phyloP scores from a whole-genome alignment of 441 rosid species.

The Syzygium syzygioides region DNA sequence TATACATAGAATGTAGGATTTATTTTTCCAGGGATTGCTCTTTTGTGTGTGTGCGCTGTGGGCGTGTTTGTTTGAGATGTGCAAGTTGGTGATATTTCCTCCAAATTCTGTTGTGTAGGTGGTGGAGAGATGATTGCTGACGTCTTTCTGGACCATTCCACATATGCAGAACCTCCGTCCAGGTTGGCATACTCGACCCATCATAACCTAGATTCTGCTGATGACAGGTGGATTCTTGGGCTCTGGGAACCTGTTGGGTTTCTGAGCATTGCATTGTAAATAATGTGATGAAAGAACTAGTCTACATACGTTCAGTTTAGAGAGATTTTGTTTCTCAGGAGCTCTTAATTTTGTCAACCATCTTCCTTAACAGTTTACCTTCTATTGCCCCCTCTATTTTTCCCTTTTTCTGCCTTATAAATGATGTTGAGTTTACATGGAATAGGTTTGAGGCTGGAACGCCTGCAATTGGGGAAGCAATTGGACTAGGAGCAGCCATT shows the following conservation, averaged over 20 bases:
- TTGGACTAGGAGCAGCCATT: constrained; percentile 75
- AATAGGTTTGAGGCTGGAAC: constrained; percentile 97
- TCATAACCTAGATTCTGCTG: not conserved
- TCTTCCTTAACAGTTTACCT: not conserved
- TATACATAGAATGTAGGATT: not conserved
- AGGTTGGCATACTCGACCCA: constrained; percentile 37
- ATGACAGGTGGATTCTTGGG: not conserved
- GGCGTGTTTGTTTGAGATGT: not conserved
- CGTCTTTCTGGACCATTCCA: constrained; percentile 90
- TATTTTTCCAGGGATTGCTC: not conserved
- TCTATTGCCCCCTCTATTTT: not conserved
- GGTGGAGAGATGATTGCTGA: constrained; percentile 99
- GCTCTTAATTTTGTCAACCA: not conserved
- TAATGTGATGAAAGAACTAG: not conserved
- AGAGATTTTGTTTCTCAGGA: not conserved
- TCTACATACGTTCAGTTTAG: not conserved
- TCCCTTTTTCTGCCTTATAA: not conserved
- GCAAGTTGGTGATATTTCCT: not conserved
- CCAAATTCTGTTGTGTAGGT: constrained; percentile 31
- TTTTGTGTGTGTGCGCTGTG: not conserved
- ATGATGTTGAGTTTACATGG: constrained; percentile 7
- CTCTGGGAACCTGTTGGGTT: not conserved
- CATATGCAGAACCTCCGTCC: constrained; percentile 92
- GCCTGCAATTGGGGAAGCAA: constrained; percentile 72
- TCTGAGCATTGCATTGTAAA: not conserved